phyloP scores from a whole-genome alignment of 2,329 filamentous ascomycete genomes.

The Diaporthe nobilis region DNA sequence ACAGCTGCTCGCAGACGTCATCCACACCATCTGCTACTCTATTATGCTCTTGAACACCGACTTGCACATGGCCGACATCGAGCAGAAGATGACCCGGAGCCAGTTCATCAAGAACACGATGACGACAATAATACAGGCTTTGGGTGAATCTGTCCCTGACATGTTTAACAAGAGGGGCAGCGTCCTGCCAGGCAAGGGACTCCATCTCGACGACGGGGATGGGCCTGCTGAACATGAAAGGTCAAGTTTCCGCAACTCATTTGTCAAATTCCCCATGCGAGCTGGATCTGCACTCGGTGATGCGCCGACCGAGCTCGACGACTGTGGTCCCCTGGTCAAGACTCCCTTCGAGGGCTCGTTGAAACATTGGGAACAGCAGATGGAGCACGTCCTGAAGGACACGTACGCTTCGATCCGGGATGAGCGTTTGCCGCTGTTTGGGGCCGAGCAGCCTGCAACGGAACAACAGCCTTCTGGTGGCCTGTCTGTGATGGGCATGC shows the following conservation, averaged over 20 bases:
- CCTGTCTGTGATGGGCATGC: slow-evolving; percentile 81
- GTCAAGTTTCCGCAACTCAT: slow-evolving; percentile 62
- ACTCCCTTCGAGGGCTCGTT: slow-evolving; percentile 80
- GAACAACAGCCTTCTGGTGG: slow-evolving; percentile 62
- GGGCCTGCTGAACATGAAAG: slow-evolving; percentile 56
- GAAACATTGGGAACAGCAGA: slow-evolving; percentile 87
- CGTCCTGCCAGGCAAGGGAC: slow-evolving; percentile 61
- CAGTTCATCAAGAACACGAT: slow-evolving; percentile 98
- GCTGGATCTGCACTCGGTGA: slow-evolving; percentile 59
- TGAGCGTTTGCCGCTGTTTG: slow-evolving; percentile 88
- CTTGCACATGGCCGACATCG: slow-evolving; percentile 93
- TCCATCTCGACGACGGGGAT: slow-evolving; percentile 50
- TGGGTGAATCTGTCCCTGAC: slow-evolving; percentile 79
- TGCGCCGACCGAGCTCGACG: slow-evolving; percentile 60
- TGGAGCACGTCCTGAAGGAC: slow-evolving; percentile 91
- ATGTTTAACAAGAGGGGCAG: slow-evolving; percentile 71
- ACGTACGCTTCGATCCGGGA: slow-evolving; percentile 93
- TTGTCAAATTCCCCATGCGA: slow-evolving; percentile 62
- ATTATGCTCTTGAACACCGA: slow-evolving; percentile 96
- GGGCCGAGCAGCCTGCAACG: slow-evolving; percentile 67
- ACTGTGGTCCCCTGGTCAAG: slow-evolving; percentile 83
- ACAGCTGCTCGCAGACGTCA: slow-evolving; percentile 75
- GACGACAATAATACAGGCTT: slow-evolving; percentile 85
- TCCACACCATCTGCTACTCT: slow-evolving; percentile 97
- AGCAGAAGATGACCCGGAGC: slow-evolving; percentile 93